A percentile compares a stretch with the other conserved stretches of the same genome.
Conservation (phyloP, 345 rosid species). For the Salix dunnii region DNA sequence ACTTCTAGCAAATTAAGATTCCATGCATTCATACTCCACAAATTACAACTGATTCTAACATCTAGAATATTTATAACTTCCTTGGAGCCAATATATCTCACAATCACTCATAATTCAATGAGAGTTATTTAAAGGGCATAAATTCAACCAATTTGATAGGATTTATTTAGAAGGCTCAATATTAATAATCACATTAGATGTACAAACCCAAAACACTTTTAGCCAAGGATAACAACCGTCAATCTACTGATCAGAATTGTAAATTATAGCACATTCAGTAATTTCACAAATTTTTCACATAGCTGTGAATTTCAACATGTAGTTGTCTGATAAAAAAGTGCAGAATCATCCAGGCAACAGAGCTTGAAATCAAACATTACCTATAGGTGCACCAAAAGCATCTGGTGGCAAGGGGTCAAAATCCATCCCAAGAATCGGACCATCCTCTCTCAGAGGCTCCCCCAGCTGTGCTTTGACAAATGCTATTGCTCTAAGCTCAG, state of each 20-base stretch:
- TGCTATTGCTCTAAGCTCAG: conserved; percentile 58
- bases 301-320: neutral
- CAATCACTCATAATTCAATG: neutral
- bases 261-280: neutral
- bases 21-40: neutral
- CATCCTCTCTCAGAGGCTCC: conserved; percentile 75
- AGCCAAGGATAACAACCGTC: neutral
- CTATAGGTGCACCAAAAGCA: conserved; percentile 91
- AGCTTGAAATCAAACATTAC: conserved; percentile 25
- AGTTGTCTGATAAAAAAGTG: neutral
- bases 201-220: neutral
- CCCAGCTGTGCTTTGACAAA: conserved; percentile 79
- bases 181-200: neutral
- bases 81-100: neutral
- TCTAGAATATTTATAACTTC: neutral
- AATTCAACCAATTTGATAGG: neutral
- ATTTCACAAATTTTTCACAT: neutral
- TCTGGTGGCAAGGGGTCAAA: conserved; percentile 94
- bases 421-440: conserved; percentile 89
- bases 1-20: neutral
- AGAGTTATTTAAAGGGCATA: neutral
- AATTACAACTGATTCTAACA: neutral
- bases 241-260: neutral
- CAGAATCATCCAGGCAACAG: neutral
- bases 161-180: neutral